Evolutionary conservation across 345 rosid genomes (phyloP), one percentile per base, ranked within the genome.

Genomic region (Boechera divaricarpa): DNA sequence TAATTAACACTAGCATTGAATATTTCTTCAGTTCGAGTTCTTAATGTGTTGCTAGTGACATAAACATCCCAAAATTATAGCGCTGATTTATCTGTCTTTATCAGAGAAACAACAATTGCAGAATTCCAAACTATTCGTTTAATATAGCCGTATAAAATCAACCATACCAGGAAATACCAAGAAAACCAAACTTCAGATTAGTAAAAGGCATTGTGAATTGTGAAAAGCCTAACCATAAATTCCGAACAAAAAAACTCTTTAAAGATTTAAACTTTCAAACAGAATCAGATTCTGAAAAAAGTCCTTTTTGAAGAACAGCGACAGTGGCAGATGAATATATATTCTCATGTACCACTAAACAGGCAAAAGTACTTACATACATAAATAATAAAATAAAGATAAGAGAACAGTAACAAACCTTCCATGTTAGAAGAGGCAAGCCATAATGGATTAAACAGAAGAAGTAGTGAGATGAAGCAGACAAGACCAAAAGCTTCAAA

Each of bases 371-470:
- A 55, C 15, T 55, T 26, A 44, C 45, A 55, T 13, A 45, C 0
- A 15, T 2, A 58, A 65, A 60, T 29, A 58, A 16, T 4, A 28
- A 67, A 21, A 59, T n/a, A 63, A 42, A 52, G 67, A 36, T 51
- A 73, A 24, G 45, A 75, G 16, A 71, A 79, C 2, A 81, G 56
- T 44, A 77, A 72, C 0, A 26, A 38, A 93, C 98, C 98, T 88
- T 93, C 98, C 91, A 87, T 81, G 78, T 93, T 93, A 69, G 92
- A 89, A 76, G 70, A 81, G 24, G 82, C 84, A 79, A 79, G 75
- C 85, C 89, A 86, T 33, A 84, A 73, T 24, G 91, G 82, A 80
- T 79, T 77, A 31, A 69, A n/a, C 32, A 76, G 82, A 71, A 79
- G 81, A 71, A 79, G 18, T 79, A 82, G 10, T 68, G 82, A 88